These are phyloP conservation scores for Kalmusia sp. DNA, from an alignment of 2,329 filamentous ascomycete genomes.

Conservation along the genomic window DNA sequence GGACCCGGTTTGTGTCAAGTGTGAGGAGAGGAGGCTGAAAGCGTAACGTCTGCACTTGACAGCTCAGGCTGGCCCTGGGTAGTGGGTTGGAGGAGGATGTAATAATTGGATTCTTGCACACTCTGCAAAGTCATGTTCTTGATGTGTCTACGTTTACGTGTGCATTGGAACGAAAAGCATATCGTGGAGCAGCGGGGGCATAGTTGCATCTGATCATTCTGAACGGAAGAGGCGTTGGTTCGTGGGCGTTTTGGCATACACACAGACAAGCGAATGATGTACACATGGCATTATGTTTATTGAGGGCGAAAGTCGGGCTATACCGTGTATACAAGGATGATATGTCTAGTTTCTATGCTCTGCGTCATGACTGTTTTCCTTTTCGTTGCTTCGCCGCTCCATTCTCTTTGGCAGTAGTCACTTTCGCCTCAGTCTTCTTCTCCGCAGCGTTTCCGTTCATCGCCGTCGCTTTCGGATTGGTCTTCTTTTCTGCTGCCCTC, in stretches of 20 bases:
- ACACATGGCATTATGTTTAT: too few species aligned
- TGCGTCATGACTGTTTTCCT: constrained; percentile 12
- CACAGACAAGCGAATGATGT: not conserved
- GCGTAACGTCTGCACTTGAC: constrained; percentile 46
- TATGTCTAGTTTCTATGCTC: not conserved
- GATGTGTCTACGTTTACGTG: not conserved
- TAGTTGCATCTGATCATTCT: not conserved
- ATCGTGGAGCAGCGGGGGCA: constrained; percentile 7
- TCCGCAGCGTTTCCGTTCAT: constrained; percentile 10
- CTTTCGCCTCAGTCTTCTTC: constrained; percentile 41
- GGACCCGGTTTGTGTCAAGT: constrained; percentile 67
- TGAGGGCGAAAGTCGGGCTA: too few species aligned
- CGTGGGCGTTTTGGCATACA: constrained; percentile 4
- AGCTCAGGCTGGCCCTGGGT: constrained; percentile 12
- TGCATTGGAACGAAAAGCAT: constrained; percentile 10
- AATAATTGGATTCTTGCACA: constrained; percentile 6
- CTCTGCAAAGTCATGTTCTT: constrained; percentile 2
- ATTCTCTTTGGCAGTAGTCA: constrained; percentile 26
- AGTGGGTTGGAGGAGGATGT: constrained; percentile 2
- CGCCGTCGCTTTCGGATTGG: constrained; percentile 25
- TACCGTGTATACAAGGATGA: not conserved
- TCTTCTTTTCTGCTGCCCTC: constrained; percentile 64
- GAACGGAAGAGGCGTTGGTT: constrained; percentile 5
- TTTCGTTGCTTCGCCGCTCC: constrained; percentile 34
- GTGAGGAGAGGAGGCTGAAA: constrained; percentile 68